Evolutionary conservation across 352 stramenopile species (phyloP).

Genomic region (Globisporangium ultimum): DNA sequence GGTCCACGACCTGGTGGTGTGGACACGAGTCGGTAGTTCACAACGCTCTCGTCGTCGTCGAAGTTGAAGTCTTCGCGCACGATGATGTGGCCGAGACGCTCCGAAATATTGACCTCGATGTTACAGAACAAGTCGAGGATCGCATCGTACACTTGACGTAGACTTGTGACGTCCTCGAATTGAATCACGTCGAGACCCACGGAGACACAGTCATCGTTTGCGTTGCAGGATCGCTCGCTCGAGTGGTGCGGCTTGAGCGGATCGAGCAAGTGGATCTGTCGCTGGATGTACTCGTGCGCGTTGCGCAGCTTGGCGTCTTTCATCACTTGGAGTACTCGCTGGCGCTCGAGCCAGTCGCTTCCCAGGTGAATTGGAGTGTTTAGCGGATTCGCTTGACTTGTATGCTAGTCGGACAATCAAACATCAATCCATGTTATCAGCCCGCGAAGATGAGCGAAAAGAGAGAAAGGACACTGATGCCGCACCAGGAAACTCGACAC

Average conservation of each 20-base stretch:
- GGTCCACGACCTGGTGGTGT: constrained; percentile 1
- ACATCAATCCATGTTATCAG: too few species aligned
- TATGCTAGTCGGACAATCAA: too few species aligned
- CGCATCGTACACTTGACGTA: constrained; percentile 30
- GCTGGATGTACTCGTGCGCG: not conserved
- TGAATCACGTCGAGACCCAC: not conserved
- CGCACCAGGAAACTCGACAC: too few species aligned
- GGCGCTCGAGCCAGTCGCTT: too few species aligned
- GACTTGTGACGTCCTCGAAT: constrained; percentile 9
- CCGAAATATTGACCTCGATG: constrained; percentile 39
- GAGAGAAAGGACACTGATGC: too few species aligned
- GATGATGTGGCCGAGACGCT: constrained; percentile 28
- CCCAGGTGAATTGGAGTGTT: too few species aligned
- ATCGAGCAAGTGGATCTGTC: not conserved
- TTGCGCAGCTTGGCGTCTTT: too few species aligned
- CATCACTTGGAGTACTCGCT: too few species aligned
- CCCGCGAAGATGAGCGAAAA: too few species aligned
- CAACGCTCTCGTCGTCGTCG: constrained; percentile 16
- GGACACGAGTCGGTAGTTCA: constrained; percentile 24
- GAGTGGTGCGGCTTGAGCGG: not conserved
- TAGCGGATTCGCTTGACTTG: too few species aligned
- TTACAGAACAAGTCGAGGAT: constrained; percentile 30
- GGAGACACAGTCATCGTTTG: not conserved
- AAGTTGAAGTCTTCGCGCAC: constrained; percentile 32
- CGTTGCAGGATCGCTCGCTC: not conserved